phyloP scores from a whole-genome alignment of 2,329 filamentous ascomycete genomes.

The Fusarium xyrophilum region DNA sequence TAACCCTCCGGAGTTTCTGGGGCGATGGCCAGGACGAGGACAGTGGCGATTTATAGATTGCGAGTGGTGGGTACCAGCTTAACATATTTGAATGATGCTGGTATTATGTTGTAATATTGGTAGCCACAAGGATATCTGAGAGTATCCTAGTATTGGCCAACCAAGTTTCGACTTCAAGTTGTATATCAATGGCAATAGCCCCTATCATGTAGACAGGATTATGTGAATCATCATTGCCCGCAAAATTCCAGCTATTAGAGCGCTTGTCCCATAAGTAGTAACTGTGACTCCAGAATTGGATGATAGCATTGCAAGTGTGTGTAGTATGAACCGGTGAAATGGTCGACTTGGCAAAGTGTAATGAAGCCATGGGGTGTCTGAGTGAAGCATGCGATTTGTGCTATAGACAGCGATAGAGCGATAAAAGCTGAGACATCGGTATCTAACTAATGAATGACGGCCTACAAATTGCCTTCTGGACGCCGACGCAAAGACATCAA shows the following conservation, averaged over 20 bases:
- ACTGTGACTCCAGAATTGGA: neutral
- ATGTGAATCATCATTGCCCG: neutral
- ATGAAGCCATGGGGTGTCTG: too few species aligned
- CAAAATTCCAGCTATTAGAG: neutral
- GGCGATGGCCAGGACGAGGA: neutral
- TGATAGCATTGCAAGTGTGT: neutral
- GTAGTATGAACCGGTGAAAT: too few species aligned
- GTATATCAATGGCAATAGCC: too few species aligned
- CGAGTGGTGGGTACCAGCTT: neutral
- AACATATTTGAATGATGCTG: too few species aligned
- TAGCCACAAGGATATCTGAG: neutral
- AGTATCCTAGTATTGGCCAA: rapidly evolving
- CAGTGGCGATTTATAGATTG: neutral
- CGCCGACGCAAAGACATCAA: neutral
- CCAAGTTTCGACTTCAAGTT: neutral
- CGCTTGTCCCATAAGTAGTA: neutral
- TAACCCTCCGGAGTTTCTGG: neutral
- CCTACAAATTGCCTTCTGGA: neutral
- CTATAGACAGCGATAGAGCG: neutral
- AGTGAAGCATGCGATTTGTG: neutral
- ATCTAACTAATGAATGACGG: neutral
- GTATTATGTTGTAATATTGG: neutral
- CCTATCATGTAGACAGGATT: neutral
- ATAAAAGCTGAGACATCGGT: neutral
- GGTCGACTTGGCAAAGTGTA: too few species aligned